Base-by-base conservation (phyloP, 768 basidiomycete species). In the Amanita pseudoporphyria region DNA sequence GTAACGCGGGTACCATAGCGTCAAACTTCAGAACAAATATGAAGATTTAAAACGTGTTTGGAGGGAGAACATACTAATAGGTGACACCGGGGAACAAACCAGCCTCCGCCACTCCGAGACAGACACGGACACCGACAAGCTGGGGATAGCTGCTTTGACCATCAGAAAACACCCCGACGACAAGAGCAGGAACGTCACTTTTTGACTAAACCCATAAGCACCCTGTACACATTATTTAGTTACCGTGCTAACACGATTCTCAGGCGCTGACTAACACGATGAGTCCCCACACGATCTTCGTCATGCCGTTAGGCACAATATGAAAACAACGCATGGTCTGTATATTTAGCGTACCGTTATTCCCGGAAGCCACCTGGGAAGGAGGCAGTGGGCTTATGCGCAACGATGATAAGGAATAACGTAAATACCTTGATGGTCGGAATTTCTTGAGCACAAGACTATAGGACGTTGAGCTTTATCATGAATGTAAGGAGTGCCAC, bases 41-140 rank as follows among this genome's bases (percentile, higher is more conserved):
- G 36, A n/a, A 5, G 14, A 24, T 19, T 35, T 3, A 6, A 6
- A 38, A 36, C 32, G 7, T 28, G 21, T 3, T 24, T n/a, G 10
- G 21, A 38, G 5, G 30, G 21, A 3, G 5, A 6, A 60, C 73
- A 41, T 47, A 83, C 84, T 83, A 87, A 66, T 84, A 88, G 0
- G 77, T 73, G 7, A 86, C 81, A 24, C 84, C 84, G 7, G 85
- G 84, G 62, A 82, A 87, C 9, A 86, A 59, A 2, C 85, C 83
- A 4, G 82, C 80, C 62, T 87, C 85, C 0, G 82, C 74, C 3
- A 82, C 59, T 2, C 84, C 84, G 14, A 47, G 45, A 9, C 18
- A 16, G 9, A 47, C 30, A 13, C 44, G 44, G 16, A 45, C 32
- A 6, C 31, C 21, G 22, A 45, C 21, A 12, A 45, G 44, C 32